Evolutionary conservation across 2,329 filamentous ascomycete genomes (phyloP).

Genomic region (Trichophaea hybrida): DNA sequence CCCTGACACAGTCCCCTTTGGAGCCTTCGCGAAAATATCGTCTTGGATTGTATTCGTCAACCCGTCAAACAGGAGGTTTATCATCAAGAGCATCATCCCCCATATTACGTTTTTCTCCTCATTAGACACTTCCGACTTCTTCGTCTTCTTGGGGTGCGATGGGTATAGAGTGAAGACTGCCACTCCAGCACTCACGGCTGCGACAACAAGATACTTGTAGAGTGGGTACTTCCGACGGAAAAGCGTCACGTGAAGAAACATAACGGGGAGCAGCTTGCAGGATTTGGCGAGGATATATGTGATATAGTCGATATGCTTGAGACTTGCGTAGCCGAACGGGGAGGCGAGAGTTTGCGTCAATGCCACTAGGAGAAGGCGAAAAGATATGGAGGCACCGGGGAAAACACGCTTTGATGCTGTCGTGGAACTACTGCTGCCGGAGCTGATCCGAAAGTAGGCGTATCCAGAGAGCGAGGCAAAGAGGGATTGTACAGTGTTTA

Average conservation of each 20-base stretch:
- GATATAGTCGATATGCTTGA: conserved; percentile 55
- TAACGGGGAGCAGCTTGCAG: conserved; percentile 97
- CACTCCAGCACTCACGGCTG: conserved; percentile 79
- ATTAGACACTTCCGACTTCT: conserved; percentile 32
- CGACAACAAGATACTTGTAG: conserved; percentile 92
- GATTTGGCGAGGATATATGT: conserved; percentile 58
- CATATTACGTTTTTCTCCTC: conserved; percentile 51
- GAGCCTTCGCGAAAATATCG: conserved; percentile 55
- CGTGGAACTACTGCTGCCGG: conserved; percentile 36
- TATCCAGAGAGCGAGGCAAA: conserved; percentile 75
- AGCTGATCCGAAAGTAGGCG: conserved; percentile 59
- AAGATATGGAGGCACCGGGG: conserved; percentile 57
- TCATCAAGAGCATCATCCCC: conserved; percentile 66
- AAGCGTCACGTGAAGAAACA: conserved; percentile 86
- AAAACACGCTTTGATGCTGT: conserved; percentile 47
- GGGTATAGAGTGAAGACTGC: conserved; percentile 87
- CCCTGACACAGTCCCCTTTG: conserved; percentile 39
- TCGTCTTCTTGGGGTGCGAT: conserved; percentile 45
- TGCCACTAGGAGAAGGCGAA: conserved; percentile 67
- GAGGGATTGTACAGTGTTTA: conserved; percentile 88
- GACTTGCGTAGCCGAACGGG: conserved; percentile 52
- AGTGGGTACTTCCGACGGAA: conserved; percentile 81
- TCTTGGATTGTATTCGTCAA: conserved; percentile 95
- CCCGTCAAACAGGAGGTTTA: conserved; percentile 91
- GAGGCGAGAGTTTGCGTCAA: conserved; percentile 50